Evolutionary conservation across 345 rosid genomes (phyloP).

Genomic region (Eucalyptus sp.): DNA sequence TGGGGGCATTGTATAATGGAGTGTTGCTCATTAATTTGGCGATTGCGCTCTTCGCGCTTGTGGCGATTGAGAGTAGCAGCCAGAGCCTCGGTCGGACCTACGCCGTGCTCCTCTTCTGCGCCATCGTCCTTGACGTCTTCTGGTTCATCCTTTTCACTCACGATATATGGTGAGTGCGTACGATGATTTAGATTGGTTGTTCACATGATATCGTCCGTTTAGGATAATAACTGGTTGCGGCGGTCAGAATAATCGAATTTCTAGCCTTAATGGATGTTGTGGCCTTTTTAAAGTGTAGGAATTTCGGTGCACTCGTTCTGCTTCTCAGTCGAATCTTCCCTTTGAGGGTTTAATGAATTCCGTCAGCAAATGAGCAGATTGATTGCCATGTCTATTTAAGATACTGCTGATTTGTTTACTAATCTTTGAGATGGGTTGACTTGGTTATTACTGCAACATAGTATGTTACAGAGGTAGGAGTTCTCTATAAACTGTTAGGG

Average conservation of each 20-base stretch:
- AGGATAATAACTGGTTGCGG: neutral
- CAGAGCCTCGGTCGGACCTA: slow-evolving; percentile 75
- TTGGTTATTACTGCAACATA: neutral
- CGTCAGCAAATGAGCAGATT: neutral
- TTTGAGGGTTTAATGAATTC: neutral
- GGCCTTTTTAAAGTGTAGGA: neutral
- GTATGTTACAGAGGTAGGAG: neutral
- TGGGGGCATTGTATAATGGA: slow-evolving; percentile 86
- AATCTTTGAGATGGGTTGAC: neutral
- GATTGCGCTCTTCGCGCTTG: slow-evolving; percentile 77
- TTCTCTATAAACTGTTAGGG: neutral
- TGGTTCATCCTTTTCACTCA: slow-evolving; percentile 67
- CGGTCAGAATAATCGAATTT: neutral
- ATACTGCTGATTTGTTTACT: neutral
- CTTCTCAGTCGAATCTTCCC: neutral
- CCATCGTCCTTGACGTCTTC: slow-evolving; percentile 47
- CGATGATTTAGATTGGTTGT: neutral
- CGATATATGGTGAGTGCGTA: slow-evolving; percentile 41
- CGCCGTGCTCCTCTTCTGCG: slow-evolving; percentile 65
- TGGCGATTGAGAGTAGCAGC: slow-evolving; percentile 79
- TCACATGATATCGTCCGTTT: neutral
- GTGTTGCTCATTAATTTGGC: slow-evolving; percentile 54
- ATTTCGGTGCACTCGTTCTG: neutral
- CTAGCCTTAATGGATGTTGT: neutral
- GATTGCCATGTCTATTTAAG: neutral